Base-by-base conservation (phyloP, 371 early-diverging fungal species). In the Mortierella sp. region DNA sequence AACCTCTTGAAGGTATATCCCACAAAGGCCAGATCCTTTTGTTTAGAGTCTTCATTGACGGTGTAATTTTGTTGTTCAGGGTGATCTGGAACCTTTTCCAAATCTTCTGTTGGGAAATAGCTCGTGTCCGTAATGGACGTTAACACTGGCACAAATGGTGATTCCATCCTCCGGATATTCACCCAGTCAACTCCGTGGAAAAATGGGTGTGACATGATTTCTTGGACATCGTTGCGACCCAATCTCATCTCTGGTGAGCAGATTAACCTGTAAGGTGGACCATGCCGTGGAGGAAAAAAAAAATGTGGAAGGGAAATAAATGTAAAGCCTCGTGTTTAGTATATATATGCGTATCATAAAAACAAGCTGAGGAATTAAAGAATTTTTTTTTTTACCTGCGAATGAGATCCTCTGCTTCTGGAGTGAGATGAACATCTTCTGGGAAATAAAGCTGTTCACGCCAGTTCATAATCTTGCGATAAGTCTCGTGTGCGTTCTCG, bases 1-100 rank as follows among this genome's bases (percentile, higher is more conserved):
- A 97, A 98, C 56, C 96, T 86, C 83, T 97, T 97, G 83, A 92
- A 98, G n/a, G 98, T 98, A 85, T 97, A 98, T 26, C 98, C 98
- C 37, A 98, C 96, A 87, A 98, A 98, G 37, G 98, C 97, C 69
- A 98, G 83, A 69, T 97, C 97, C 80, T 94, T 95, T 81, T 92
- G 92, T 61, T 92, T 89, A 10, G 60, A 59, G 29, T 59, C 42
- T 12, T 59, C 60, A 29, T 22, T 40, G 12, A 59, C 40, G 4
- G 29, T 12, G 40, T 59, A 40, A 7, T 5, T 9, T 6, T 59
- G 60, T 23, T 59, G 75, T 55, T 73, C 75, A 6, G 84, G 83
- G 17, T 82, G 76, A 28, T 90, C 89, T 9, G 91, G 90, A 29
- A 91, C 90, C 80, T 91, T 86, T 70, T 92, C 94, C 64, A 97